Base-by-base conservation (phyloP, 2,329 filamentous ascomycete species). In the Ophiostoma sp. region DNA sequence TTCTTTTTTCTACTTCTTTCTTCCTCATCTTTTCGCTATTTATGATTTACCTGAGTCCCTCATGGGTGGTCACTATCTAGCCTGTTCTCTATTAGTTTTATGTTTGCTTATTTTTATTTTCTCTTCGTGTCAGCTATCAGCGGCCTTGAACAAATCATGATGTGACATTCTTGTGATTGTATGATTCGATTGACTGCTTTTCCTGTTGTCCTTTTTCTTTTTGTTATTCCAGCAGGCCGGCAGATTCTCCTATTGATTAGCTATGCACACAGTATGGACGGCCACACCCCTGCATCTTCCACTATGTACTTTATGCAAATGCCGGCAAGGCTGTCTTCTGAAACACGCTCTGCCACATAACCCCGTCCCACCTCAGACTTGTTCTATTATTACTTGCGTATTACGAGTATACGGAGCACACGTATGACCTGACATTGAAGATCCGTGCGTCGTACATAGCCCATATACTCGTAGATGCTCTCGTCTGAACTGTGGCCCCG, bases 301-400 rank as follows among this genome's bases (percentile, higher is more conserved):
- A 65, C 44, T 49, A 38, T 65, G 44, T 49, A 11, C 63, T 64
- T 44, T 14, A 60, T 60, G 55, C 55, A 36, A 55, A 36, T 60
- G 12, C 55, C 55, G 55, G 49, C 49, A 60, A 18, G 36, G 55
- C 55, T 60, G 55, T 12, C 55, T 36, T 60, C 40, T 63, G 60
- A 63, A 63, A 63, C 60, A 42, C 60, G n/a, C 40, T 41, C 60
- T 63, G 60, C 60, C 60, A 42, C 60, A 64, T 40, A 18, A 40
- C 40, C 60, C 60, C 60, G 18, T 44, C 5, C 60, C 60, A n/a
- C 8, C 40, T 3, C 14, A 45, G 18, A 12, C 36, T 60, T 8
- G 18, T 27, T 55, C 8, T 52, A 14, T 52, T n/a, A 6, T 52
- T 52, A 27, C 27, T 27, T 27, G 27, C 27, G 27, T 27, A 27